Conservation (phyloP, 164 flowering plant species). For the Stephania cephalantha region DNA sequence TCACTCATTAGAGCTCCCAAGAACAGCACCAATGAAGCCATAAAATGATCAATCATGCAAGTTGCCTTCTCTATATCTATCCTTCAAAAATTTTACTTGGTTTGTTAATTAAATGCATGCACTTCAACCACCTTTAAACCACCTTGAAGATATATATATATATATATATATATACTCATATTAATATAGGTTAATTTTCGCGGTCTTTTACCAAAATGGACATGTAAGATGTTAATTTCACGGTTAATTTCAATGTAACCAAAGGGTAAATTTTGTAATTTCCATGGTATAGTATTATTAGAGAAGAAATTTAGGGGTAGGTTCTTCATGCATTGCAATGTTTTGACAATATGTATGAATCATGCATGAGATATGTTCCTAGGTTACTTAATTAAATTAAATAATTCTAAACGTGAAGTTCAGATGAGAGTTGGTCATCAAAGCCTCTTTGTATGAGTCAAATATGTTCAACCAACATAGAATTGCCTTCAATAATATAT, state of each 20-base stretch:
- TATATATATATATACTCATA: not conserved
- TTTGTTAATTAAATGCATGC: not conserved
- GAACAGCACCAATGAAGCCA: slow-evolving; percentile 11
- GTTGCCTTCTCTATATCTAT: not conserved
- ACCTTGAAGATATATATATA: too few species aligned
- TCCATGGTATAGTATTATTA: not conserved
- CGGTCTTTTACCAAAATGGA: not conserved
- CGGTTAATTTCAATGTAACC: not conserved
- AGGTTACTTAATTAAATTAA: not conserved
- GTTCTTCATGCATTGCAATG: slow-evolving; percentile 1
- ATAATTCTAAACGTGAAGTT: not conserved
- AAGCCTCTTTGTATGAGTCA: slow-evolving; percentile 9
- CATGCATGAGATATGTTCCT: not conserved
- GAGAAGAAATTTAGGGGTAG: not conserved
- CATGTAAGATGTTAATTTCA: not conserved
- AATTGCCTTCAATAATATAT: too few species aligned
- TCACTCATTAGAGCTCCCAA: slow-evolving; percentile 3
- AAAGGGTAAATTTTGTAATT: not conserved
- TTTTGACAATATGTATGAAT: not conserved
- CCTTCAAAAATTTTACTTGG: not conserved
- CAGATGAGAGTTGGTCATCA: slow-evolving; percentile 14
- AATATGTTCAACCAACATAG: not conserved
- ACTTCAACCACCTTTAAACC: not conserved
- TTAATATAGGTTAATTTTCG: not conserved
- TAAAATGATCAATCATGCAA: not conserved